These are phyloP conservation scores for Asterionellopsis glacialis DNA, from an alignment of 108 stramenopile genomes.

Conservation along the genomic window DNA sequence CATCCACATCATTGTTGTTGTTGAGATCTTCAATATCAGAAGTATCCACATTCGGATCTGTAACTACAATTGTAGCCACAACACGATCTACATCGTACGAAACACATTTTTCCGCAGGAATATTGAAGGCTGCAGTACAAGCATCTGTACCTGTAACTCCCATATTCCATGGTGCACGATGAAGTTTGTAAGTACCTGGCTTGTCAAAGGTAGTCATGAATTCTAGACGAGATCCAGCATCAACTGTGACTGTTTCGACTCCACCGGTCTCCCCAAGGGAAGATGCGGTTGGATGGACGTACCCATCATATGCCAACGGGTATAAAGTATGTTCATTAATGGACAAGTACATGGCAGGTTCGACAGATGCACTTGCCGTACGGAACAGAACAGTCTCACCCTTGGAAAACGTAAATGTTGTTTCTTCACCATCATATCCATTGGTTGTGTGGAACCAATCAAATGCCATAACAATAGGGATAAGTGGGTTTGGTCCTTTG, in stretches of 20 bases:
- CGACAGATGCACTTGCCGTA: neutral
- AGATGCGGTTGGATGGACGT: neutral
- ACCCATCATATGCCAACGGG: slow-evolving; percentile 5
- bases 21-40: neutral
- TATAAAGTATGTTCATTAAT: neutral
- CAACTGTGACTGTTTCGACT: neutral
- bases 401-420: neutral
- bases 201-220: slow-evolving; percentile 13
- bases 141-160: neutral
- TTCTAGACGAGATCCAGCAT: slow-evolving; percentile 8
- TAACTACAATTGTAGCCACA: slow-evolving; percentile 8
- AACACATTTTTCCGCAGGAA: slow-evolving; percentile 1
- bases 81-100: slow-evolving; percentile 7
- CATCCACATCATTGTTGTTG: too few relatives aligned
- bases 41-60: neutral
- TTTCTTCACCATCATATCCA: neutral
- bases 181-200: slow-evolving; percentile 12
- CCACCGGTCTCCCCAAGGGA: neutral
- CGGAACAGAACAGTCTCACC: slow-evolving; percentile 7
- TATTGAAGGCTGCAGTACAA: slow-evolving; percentile 4
- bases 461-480: slow-evolving; percentile 13
- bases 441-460: slow-evolving; percentile 6
- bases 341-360: slow-evolving; percentile 1
- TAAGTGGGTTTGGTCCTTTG: neutral
- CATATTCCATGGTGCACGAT: neutral